phyloP scores from a whole-genome alignment of 768 basidiomycete species.

The Antrodiella citrinella region DNA sequence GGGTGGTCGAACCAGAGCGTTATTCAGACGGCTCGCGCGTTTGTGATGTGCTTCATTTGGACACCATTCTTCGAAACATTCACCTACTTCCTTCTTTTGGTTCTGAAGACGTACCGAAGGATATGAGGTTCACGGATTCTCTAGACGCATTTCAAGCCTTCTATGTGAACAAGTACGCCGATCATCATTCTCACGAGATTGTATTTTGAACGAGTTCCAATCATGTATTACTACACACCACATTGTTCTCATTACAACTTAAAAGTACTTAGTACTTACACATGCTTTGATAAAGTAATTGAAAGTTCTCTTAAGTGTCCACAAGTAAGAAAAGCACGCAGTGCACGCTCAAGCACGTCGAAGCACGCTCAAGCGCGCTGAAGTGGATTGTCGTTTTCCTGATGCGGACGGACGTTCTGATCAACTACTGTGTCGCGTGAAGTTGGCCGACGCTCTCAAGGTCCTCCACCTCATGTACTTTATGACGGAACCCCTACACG shows the following conservation, averaged over 20 bases:
- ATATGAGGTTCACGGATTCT: background rate
- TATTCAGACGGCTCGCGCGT: background rate
- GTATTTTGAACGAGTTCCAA: too few species aligned
- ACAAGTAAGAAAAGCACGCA: too few species aligned
- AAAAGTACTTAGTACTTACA: too few species aligned
- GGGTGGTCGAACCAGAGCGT: constrained; percentile 15
- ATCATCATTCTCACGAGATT: constrained; percentile 9
- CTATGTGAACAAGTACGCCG: constrained; percentile 9
- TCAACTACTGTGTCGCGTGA: too few species aligned
- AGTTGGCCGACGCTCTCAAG: constrained; percentile 1
- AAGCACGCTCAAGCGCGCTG: too few species aligned
- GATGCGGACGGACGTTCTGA: too few species aligned
- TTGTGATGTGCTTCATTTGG: constrained; percentile 16
- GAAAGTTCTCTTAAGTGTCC: too few species aligned
- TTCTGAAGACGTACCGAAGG: background rate
- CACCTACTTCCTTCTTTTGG: constrained; percentile 14
- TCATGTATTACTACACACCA: too few species aligned
- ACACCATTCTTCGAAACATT: constrained; percentile 20
- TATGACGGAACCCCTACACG: background rate
- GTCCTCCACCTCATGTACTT: background rate
- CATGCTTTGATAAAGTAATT: too few species aligned
- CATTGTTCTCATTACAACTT: too few species aligned
- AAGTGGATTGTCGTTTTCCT: too few species aligned
- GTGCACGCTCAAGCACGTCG: too few species aligned
- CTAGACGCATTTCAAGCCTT: constrained; percentile 1